Evolutionary conservation across 2,329 filamentous ascomycete species (phyloP).

Genomic region (Pestalotiopsis sp.): DNA sequence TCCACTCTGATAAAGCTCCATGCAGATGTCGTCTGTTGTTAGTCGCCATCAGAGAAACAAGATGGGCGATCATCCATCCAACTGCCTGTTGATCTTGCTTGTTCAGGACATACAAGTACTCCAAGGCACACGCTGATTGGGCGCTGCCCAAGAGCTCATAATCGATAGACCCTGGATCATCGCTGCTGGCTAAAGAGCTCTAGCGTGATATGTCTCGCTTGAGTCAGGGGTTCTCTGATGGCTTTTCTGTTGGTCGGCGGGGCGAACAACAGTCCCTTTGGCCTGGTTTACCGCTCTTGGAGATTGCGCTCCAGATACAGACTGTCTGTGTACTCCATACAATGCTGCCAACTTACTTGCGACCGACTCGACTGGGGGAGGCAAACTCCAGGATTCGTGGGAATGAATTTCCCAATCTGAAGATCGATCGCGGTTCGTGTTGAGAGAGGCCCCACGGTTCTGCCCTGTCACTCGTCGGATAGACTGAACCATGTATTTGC

Average conservation of each 20-base stretch:
- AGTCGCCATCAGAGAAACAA: neutral
- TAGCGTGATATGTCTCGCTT: neutral
- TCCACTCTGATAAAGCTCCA: neutral
- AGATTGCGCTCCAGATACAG: conserved; percentile 2
- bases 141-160: neutral
- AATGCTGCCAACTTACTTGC: neutral
- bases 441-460: neutral
- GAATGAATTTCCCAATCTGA: neutral
- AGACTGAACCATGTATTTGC: neutral
- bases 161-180: conserved; percentile 1
- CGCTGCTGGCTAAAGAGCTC: neutral
- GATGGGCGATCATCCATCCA: neutral
- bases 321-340: neutral
- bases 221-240: neutral
- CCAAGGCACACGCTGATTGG: neutral
- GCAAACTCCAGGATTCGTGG: conserved; percentile 1
- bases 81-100: neutral
- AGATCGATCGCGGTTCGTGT: neutral
- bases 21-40: too few relatives aligned
- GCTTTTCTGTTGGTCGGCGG: neutral
- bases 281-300: neutral
- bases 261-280: neutral
- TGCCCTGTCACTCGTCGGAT: neutral
- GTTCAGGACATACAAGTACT: neutral
- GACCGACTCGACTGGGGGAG: neutral